Evolutionary conservation across 2,329 filamentous ascomycete species (phyloP).

Genomic region (Fusarium phyllophilum): DNA sequence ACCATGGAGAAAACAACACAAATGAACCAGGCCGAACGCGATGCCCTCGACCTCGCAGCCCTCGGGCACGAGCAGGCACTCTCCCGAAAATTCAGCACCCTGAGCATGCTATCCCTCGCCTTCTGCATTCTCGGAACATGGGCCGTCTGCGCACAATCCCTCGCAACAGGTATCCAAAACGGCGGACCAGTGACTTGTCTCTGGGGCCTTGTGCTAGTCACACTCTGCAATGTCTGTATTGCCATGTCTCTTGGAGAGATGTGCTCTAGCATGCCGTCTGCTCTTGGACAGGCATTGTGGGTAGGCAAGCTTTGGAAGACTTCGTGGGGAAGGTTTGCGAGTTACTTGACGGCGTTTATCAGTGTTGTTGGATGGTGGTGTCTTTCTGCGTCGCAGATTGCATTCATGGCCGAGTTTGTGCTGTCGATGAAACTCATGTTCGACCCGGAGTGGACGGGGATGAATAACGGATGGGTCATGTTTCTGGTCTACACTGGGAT

Average conservation of each 20-base stretch:
- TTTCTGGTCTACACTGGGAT: constrained; percentile 66
- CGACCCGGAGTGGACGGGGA: constrained; percentile 57
- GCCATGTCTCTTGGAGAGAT: constrained; percentile 65
- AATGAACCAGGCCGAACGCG: constrained; percentile 37
- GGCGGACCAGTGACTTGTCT: constrained; percentile 64
- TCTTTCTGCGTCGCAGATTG: constrained; percentile 63
- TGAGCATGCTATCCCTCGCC: constrained; percentile 66
- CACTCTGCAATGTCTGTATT: constrained; percentile 61
- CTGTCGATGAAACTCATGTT: constrained; percentile 66
- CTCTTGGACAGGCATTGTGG: constrained; percentile 69
- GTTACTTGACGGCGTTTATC: constrained; percentile 68
- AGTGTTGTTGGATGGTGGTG: constrained; percentile 70
- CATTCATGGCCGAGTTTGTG: constrained; percentile 66
- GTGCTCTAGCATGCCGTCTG: constrained; percentile 67
- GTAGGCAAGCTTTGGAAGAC: constrained; percentile 50
- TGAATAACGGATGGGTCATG: constrained; percentile 58
- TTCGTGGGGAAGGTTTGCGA: constrained; percentile 58
- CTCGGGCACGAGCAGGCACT: constrained; percentile 53
- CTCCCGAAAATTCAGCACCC: constrained; percentile 59
- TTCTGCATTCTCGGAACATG: constrained; percentile 68
- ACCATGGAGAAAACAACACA: constrained; percentile 35
- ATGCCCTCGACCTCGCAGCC: constrained; percentile 50
- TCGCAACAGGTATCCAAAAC: constrained; percentile 59
- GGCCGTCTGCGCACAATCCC: constrained; percentile 63
- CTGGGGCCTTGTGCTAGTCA: constrained; percentile 64